Evolutionary conservation across 2,329 filamentous ascomycete species (phyloP).

Genomic region (Xylariaceae sp.): DNA sequence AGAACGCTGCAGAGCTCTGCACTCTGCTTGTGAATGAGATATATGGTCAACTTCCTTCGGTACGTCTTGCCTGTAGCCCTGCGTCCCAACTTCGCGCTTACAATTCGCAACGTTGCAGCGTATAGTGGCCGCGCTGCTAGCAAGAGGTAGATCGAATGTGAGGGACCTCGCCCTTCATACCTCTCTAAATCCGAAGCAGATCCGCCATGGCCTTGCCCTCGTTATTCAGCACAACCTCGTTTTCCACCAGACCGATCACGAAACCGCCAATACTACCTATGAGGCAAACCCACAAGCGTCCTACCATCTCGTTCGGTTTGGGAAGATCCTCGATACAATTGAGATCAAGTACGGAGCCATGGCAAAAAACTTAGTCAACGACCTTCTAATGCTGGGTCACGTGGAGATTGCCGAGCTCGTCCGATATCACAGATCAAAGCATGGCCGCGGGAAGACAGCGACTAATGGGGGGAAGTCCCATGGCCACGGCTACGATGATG

Average conservation of each 20-base stretch:
- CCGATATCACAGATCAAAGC: conserved; percentile 52
- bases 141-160: conserved; percentile 72
- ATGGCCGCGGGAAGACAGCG: conserved; percentile 27
- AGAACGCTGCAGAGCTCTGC: conserved; percentile 82
- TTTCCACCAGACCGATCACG: conserved; percentile 63
- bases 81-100: conserved; percentile 13
- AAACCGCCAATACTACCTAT: conserved; percentile 67
- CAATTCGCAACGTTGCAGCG: conserved; percentile 50
- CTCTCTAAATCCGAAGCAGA: conserved; percentile 66
- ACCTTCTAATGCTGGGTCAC: conserved; percentile 72
- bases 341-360: conserved; percentile 69
- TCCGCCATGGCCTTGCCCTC: conserved; percentile 76
- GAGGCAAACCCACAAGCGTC: conserved; percentile 76
- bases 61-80: conserved; percentile 47
- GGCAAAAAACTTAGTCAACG: conserved; percentile 70
- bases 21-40: conserved; percentile 82
- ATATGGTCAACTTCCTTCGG: conserved; percentile 87
- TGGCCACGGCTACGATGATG: neutral
- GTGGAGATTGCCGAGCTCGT: conserved; percentile 66
- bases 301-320: conserved; percentile 76
- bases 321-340: conserved; percentile 74
- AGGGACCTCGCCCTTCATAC: conserved; percentile 67
- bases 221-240: conserved; percentile 86
- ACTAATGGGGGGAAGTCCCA: conserved; percentile 11
- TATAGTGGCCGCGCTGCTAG: conserved; percentile 75